phyloP scores from a whole-genome alignment of 441 rosid species.

The Kokia cookei region DNA sequence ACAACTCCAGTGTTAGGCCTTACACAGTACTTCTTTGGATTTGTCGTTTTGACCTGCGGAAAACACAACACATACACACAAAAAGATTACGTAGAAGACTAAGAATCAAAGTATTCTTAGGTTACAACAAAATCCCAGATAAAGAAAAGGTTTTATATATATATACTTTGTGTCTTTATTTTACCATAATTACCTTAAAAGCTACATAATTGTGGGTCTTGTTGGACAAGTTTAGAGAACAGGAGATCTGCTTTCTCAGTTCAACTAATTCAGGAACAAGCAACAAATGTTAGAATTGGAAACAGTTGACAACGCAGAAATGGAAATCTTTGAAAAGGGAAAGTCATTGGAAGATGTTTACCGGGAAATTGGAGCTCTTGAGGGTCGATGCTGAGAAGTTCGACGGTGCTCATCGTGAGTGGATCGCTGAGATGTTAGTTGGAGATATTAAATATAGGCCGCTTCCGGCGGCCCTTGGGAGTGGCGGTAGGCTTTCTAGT shows the following conservation, averaged over 20 bases:
- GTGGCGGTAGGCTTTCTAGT: background rate
- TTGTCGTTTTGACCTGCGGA: conserved; percentile 73
- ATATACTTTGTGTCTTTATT: no score
- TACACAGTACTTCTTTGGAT: conserved; percentile 83
- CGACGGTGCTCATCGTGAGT: conserved; percentile 47
- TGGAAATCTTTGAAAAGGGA: background rate
- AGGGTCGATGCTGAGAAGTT: conserved; percentile 68
- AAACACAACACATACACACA: conserved; percentile 5
- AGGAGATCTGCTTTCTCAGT: conserved; percentile 77
- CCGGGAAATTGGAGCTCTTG: conserved; percentile 77
- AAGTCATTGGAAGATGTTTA: conserved; percentile 18
- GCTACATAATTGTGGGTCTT: conserved; percentile 64
- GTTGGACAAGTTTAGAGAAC: conserved; percentile 63
- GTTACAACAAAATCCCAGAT: conserved; percentile 4
- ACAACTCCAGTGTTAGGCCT: conserved; percentile 80
- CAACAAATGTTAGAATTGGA: background rate
- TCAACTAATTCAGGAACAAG: conserved; percentile 38
- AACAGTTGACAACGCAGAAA: no score
- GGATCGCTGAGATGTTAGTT: conserved; percentile 10
- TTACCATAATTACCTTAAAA: conserved; percentile 47
- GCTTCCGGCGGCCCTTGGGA: background rate
- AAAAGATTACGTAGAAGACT: background rate
- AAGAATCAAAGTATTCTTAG: background rate
- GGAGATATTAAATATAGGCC: background rate
- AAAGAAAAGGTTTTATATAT: background rate